Conservation (phyloP, 805 yeast species). For the Metschnikowia matae region DNA sequence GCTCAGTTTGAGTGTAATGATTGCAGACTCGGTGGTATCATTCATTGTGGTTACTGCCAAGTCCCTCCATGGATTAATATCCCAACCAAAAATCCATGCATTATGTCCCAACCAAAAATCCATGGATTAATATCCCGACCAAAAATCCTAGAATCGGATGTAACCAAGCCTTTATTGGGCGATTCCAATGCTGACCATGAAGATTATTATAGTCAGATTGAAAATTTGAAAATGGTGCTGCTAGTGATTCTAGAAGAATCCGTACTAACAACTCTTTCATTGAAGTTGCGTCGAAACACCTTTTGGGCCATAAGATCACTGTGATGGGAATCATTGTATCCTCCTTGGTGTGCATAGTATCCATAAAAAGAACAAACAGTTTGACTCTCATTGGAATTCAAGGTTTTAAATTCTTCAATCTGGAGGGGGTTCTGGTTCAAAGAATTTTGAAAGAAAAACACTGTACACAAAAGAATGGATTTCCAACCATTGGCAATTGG, state of each 20-base stretch:
- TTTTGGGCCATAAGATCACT: slow-evolving; percentile 50
- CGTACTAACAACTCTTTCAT: slow-evolving; percentile 5
- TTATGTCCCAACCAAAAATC: too few species aligned
- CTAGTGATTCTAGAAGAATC: slow-evolving; percentile 1
- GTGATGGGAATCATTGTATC: slow-evolving; percentile 61
- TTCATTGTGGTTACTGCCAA: slow-evolving; percentile 57
- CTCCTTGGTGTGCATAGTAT: slow-evolving; percentile 59
- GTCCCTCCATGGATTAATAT: slow-evolving; percentile 26
- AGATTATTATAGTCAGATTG: background rate
- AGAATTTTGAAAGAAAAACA: too few species aligned
- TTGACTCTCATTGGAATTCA: too few species aligned
- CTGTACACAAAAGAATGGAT: too few species aligned
- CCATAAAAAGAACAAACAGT: too few species aligned
- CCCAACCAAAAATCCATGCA: too few species aligned
- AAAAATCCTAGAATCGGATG: background rate
- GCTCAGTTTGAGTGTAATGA: slow-evolving; percentile 91
- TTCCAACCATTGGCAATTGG: too few species aligned
- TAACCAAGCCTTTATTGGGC: background rate
- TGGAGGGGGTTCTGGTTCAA: too few species aligned
- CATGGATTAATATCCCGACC: too few species aligned
- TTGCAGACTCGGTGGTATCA: slow-evolving; percentile 82
- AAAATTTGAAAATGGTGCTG: background rate
- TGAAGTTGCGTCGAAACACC: slow-evolving; percentile 25
- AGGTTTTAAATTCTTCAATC: too few species aligned
- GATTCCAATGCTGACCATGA: background rate